Conservation (phyloP, 495 filamentous ascomycete genomes). For the Neurospora discreta region DNA sequence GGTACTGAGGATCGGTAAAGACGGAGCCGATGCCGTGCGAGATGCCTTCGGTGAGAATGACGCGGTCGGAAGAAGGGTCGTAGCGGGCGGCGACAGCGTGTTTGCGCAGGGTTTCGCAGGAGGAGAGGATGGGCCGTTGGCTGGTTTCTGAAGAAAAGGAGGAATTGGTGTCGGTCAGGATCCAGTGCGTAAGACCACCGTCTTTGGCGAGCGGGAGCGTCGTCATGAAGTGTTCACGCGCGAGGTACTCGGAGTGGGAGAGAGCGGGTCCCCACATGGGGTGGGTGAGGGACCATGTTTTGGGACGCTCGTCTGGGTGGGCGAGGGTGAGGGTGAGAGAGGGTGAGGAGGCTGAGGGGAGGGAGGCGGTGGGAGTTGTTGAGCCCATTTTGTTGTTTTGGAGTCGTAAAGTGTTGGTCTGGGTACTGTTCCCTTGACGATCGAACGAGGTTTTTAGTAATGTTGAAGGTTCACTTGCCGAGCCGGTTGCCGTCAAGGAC, state of each 20-base stretch:
- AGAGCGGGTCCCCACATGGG: conserved; percentile 61
- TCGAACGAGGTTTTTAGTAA: not conserved
- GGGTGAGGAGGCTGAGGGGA: conserved; percentile 50
- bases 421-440: not conserved
- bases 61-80: conserved; percentile 9
- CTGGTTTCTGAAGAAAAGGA: not conserved
- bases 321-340: conserved; percentile 57
- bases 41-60: conserved; percentile 49
- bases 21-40: conserved; percentile 80
- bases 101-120: conserved; percentile 79
- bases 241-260: conserved; percentile 56
- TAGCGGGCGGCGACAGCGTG: conserved; percentile 37
- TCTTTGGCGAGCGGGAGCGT: conserved; percentile 56
- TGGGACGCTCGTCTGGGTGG: conserved; percentile 50
- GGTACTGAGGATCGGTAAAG: conserved; percentile 60
- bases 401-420: not conserved
- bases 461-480: not conserved
- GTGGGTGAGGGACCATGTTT: conserved; percentile 57
- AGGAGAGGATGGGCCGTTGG: conserved; percentile 55
- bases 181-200: conserved; percentile 75
- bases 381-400: conserved; percentile 17
- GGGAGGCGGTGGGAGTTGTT: not conserved
- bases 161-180: conserved; percentile 50
- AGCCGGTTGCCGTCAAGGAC: not conserved
- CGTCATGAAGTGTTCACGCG: conserved; percentile 61